Conservation (phyloP, 2,329 filamentous ascomycete species). For the Elsinoe arachidis region DNA sequence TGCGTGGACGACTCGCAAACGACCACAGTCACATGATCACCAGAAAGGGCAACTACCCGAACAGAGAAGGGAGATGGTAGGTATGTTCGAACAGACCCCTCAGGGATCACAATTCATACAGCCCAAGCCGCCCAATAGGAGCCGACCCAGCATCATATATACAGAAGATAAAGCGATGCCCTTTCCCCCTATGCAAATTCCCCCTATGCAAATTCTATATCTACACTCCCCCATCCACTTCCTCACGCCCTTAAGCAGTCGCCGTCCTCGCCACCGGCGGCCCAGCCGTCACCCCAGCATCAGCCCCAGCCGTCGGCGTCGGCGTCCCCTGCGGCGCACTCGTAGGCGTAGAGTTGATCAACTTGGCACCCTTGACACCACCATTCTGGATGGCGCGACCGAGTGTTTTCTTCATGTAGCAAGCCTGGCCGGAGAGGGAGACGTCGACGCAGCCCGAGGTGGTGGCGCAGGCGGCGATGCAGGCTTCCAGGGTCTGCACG, state of each 20-base stretch:
- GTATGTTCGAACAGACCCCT: neutral
- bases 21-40: too few relatives aligned
- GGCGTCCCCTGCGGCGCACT: neutral
- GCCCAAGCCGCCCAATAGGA: neutral
- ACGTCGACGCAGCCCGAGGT: conserved; percentile 27
- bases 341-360: conserved; percentile 17
- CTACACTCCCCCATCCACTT: neutral
- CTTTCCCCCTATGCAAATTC: neutral
- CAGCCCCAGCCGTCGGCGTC: neutral
- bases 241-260: neutral
- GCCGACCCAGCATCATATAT: conserved; percentile 1
- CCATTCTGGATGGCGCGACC: conserved; percentile 18
- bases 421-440: conserved; percentile 24
- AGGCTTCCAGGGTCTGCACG: conserved; percentile 21
- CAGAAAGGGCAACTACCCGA: neutral
- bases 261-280: conserved; percentile 7
- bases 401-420: conserved; percentile 26
- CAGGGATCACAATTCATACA: neutral
- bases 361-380: conserved; percentile 23
- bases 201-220: neutral
- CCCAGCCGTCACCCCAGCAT: neutral
- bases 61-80: neutral
- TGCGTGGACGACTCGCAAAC: too few relatives aligned
- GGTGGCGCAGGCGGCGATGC: conserved; percentile 25
- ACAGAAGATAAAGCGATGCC: neutral